These are phyloP conservation scores for Phaeosphaeriaceae sp. DNA, from an alignment of 2,329 filamentous ascomycete species.

Conservation along the genomic window DNA sequence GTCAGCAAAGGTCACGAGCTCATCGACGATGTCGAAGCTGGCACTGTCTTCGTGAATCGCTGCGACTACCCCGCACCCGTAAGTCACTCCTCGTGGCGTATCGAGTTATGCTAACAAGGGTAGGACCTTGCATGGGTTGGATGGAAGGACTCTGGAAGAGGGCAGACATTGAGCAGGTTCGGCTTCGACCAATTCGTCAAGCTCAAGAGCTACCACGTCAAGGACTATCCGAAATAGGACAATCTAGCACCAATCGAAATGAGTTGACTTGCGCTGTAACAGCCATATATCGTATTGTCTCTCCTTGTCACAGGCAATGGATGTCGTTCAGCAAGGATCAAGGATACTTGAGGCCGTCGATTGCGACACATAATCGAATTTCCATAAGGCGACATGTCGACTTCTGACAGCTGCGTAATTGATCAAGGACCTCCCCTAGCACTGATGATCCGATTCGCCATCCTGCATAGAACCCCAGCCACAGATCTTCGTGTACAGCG, in stretches of 20 bases:
- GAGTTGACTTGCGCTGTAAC: conserved; percentile 15
- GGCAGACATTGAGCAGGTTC: conserved; percentile 85
- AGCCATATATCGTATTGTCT: conserved; percentile 18
- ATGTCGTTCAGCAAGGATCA: not conserved
- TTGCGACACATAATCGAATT: not conserved
- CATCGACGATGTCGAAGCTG: conserved; percentile 82
- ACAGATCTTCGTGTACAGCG: not conserved
- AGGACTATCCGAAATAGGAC: conserved; percentile 71
- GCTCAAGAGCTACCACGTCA: conserved; percentile 94
- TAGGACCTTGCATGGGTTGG: conserved; percentile 95
- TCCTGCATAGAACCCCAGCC: not conserved
- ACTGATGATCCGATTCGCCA: not conserved
- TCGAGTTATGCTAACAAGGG: conserved; percentile 13
- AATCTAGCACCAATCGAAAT: conserved; percentile 11
- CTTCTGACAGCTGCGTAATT: not conserved
- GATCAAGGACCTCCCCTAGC: not conserved
- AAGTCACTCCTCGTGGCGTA: conserved; percentile 54
- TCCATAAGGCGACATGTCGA: not conserved
- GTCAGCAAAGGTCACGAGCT: conserved; percentile 76
- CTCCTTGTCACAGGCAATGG: conserved; percentile 15
- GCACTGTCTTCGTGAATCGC: conserved; percentile 95
- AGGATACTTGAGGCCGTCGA: not conserved
- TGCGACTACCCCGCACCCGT: conserved; percentile 92
- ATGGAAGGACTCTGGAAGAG: conserved; percentile 96
- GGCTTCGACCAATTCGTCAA: conserved; percentile 97